Evolutionary conservation across 2,329 filamentous ascomycete genomes (phyloP).

Genomic region (Colletotrichum tropicicola): DNA sequence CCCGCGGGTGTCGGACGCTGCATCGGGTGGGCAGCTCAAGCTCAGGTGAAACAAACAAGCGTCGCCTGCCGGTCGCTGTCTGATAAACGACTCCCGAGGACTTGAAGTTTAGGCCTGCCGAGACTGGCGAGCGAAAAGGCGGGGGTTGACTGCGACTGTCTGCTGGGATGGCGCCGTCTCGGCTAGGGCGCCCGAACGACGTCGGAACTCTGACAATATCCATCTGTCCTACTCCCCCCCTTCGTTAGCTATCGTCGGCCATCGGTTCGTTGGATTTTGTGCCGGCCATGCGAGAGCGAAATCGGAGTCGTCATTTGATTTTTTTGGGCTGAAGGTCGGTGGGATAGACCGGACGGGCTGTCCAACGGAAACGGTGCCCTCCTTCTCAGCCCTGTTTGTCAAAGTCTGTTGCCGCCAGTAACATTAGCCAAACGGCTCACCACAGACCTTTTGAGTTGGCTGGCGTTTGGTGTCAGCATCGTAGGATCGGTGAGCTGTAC

Average conservation of each 20-base stretch:
- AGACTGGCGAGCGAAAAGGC: conserved; percentile 18
- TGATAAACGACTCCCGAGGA: background rate
- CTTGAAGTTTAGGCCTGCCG: conserved; percentile 5
- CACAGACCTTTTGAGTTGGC: background rate
- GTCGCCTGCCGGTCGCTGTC: background rate
- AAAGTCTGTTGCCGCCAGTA: background rate
- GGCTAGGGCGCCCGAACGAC: conserved; percentile 3
- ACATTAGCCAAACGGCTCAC: background rate
- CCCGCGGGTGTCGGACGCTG: background rate
- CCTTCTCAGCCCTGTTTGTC: conserved; percentile 3
- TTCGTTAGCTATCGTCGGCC: background rate
- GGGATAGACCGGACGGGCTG: background rate
- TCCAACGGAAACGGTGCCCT: background rate
- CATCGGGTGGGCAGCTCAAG: background rate
- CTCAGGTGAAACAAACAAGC: conserved; percentile 22
- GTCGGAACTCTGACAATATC: background rate
- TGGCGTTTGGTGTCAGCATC: conserved; percentile 4
- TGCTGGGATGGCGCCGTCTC: conserved; percentile 4
- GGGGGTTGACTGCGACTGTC: background rate
- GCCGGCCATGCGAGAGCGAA: conserved; percentile 12
- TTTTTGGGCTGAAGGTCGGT: background rate
- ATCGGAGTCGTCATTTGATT: conserved; percentile 12
- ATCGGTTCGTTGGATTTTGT: background rate
- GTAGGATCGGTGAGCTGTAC: conserved; percentile 11
- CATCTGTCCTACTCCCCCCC: background rate